These are phyloP conservation scores for Chrysochromulina parva DNA, from an alignment of 78 protist species.

Conservation along the genomic window DNA sequence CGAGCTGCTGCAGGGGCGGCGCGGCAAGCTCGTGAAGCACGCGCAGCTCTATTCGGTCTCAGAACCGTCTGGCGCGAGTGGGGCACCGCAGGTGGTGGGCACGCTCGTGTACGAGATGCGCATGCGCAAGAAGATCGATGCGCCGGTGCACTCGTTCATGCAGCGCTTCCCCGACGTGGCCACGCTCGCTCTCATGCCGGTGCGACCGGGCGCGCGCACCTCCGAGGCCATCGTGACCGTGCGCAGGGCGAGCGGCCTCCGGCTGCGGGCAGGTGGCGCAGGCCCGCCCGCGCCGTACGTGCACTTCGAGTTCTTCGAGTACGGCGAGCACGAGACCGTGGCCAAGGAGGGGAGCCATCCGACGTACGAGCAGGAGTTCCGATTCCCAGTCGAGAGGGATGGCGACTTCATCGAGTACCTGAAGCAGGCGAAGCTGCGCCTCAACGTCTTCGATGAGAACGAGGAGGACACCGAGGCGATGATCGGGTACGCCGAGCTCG, in stretches of 20 bases:
- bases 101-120: background rate
- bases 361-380: background rate
- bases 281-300: background rate
- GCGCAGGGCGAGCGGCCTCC: background rate
- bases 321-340: background rate
- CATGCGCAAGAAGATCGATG: background rate
- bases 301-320: conserved; percentile 1
- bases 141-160: background rate
- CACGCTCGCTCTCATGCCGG: background rate
- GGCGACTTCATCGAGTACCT: background rate
- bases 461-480: background rate
- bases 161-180: conserved; percentile 7
- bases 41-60: background rate
- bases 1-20: background rate
- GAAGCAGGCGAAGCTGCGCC: background rate
- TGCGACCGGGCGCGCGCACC: background rate
- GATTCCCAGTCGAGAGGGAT: background rate
- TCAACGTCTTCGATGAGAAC: background rate
- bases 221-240: background rate
- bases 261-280: background rate
- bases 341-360: background rate
- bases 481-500: background rate
- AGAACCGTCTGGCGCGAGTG: background rate
- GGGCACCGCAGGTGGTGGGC: background rate
- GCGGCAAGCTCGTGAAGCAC: background rate